Evolutionary conservation across 352 stramenopile genomes (phyloP), one percentile per base, ranked within the genome.

Genomic region (Phytophthora podocarpi): DNA sequence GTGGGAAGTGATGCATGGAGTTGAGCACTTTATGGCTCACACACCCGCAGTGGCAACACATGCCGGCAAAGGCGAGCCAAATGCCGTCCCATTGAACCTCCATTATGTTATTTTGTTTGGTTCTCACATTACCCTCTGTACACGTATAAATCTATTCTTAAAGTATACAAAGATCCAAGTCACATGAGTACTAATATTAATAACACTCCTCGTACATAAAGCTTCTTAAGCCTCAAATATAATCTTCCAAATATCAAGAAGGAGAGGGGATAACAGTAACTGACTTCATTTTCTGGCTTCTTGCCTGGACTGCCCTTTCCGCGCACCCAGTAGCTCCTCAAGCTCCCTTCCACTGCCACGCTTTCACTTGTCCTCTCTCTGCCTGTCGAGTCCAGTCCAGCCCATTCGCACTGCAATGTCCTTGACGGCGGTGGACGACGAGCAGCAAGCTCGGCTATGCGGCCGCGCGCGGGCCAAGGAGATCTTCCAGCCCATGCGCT

Each of bases 401-500:
- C n/a, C n/a, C n/a, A n/a, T n/a, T n/a, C n/a, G n/a, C n/a, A n/a
- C 40, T 26, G 21, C 30, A 23, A 74, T 72, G 71, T 23, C 35
- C 21, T 55, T 85, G 9, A 60, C 59, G 3, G 36, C 67, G 15
- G 68, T 88, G 30, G 63, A 85, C 55, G 64, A 75, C 43, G 80
- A 90, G 58, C 56, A 84, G 21, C 68, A 85, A 43, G 83, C 79
- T 48, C 83, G 80, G 27, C 54, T 69, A 18, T 71, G 47, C 32
- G 83, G 83, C 5, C 83, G 83, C 31, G 58, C 58, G 4, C 75
- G 76, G n/a, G 80, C 80, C 54, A 89, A 90, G 50, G 70, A 89
- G 51, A 82, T 91, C 47, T 90, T 90, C 67, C 66, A 76, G 42
- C 76, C 78, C 24, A 78, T 83, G 70, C 75, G 76, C 23, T 90